A percentile compares a stretch with the other conserved stretches of the same genome.
Evolutionary conservation across 768 basidiomycete species (phyloP).

Genomic region (Termitomyces sp.): DNA sequence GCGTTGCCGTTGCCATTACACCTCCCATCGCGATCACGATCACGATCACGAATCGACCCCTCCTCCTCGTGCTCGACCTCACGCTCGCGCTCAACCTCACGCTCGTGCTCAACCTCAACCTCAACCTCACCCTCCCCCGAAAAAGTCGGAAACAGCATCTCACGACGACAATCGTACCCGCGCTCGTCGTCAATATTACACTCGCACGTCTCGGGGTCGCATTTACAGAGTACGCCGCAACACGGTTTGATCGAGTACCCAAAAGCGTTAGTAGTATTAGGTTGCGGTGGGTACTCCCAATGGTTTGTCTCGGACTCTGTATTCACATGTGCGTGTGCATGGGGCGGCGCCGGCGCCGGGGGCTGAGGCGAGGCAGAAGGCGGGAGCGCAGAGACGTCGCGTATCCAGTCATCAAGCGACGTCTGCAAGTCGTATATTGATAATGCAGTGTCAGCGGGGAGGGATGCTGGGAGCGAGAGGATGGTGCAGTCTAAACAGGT

Average conservation of each 20-base stretch:
- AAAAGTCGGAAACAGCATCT: constrained; percentile 12
- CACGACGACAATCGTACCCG: constrained; percentile 18
- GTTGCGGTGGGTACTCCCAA: neutral
- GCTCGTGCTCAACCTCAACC: neutral
- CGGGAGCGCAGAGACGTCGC: constrained; percentile 6
- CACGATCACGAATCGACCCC: neutral
- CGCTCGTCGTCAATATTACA: constrained; percentile 13
- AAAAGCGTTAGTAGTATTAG: neutral
- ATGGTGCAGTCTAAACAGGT: constrained; percentile 65
- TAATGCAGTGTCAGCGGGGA: constrained; percentile 35
- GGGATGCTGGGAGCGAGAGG: constrained; percentile 38
- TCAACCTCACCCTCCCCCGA: too few relatives aligned
- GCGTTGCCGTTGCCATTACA: neutral
- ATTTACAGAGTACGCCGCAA: constrained; percentile 20
- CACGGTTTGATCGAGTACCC: constrained; percentile 15
- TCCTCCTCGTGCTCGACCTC: too few relatives aligned
- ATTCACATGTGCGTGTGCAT: too few relatives aligned
- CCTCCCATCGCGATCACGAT: neutral
- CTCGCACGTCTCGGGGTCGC: constrained; percentile 14
- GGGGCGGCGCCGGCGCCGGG: neutral
- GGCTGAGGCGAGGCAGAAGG: neutral
- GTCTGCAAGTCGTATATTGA: constrained; percentile 22
- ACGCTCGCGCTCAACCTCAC: neutral
- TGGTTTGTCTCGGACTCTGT: too few relatives aligned
- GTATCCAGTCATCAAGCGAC: constrained; percentile 12